Evolutionary conservation across 2,329 filamentous ascomycete genomes (phyloP).

Genomic region (Penicillium capsulatum): DNA sequence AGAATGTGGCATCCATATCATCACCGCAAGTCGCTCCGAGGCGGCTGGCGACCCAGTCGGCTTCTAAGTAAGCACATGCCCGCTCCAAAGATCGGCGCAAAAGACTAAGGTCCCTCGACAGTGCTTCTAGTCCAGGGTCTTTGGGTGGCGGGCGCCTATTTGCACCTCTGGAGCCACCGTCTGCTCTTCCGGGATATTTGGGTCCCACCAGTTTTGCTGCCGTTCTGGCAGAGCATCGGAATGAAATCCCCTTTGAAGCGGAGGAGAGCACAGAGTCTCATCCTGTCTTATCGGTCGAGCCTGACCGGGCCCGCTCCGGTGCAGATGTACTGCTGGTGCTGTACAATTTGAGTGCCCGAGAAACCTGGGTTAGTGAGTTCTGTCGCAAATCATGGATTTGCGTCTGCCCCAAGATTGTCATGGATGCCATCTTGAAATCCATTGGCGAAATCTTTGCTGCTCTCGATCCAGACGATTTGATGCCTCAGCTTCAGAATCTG

Average conservation of each 20-base stretch:
- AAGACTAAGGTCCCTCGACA: conserved; percentile 8
- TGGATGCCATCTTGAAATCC: conserved; percentile 27
- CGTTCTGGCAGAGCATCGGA: conserved; percentile 32
- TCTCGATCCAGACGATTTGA: conserved; percentile 23
- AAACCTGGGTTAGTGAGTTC: conserved; percentile 25
- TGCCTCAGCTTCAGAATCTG: conserved; percentile 26
- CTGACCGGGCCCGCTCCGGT: conserved; percentile 29
- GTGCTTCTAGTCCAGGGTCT: conserved; percentile 25
- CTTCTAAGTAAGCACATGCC: conserved; percentile 20
- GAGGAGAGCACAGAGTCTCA: conserved; percentile 21
- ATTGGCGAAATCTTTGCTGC: conserved; percentile 24
- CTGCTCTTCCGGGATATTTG: conserved; percentile 32
- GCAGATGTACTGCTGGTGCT: conserved; percentile 29
- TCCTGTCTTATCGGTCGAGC: conserved; percentile 21
- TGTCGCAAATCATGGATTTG: conserved; percentile 23
- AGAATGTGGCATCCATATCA: conserved; percentile 8
- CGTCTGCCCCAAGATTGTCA: conserved; percentile 23
- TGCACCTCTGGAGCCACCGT: conserved; percentile 21
- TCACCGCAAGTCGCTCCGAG: conserved; percentile 10
- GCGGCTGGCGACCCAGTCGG: conserved; percentile 16
- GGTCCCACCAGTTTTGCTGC: conserved; percentile 36
- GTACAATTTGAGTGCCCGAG: conserved; percentile 25
- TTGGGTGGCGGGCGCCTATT: conserved; percentile 18
- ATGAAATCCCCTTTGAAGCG: conserved; percentile 31
- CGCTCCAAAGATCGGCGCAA: neutral